Conservation (phyloP, 2,329 filamentous ascomycete species). For the Xylariaceae sp. region DNA sequence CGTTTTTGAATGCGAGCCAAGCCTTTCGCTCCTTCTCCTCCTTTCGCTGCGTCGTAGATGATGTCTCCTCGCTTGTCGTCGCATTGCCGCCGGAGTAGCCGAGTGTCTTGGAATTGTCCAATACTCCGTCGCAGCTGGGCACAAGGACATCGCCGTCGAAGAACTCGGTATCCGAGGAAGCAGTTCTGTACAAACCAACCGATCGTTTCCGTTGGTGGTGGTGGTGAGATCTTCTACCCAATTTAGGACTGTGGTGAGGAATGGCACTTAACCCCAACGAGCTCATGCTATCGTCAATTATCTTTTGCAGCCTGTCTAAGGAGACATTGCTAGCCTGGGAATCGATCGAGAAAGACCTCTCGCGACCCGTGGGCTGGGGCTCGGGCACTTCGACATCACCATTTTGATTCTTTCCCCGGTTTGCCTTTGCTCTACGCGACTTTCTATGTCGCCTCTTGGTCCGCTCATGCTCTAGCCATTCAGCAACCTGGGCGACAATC, state of each 20-base stretch:
- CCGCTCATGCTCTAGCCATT: slow-evolving; percentile 81
- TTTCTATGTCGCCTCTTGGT: slow-evolving; percentile 56
- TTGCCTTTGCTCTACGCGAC: slow-evolving; percentile 38
- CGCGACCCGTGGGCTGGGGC: slow-evolving; percentile 9
- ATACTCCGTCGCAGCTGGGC: slow-evolving; percentile 73
- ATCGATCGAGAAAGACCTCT: slow-evolving; percentile 49
- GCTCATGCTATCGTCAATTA: slow-evolving; percentile 63
- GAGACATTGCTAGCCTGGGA: slow-evolving; percentile 67
- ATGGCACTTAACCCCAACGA: slow-evolving; percentile 44
- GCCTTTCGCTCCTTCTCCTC: slow-evolving; percentile 65
- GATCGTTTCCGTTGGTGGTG: slow-evolving; percentile 29
- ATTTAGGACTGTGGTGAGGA: slow-evolving; percentile 39
- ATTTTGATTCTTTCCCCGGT: slow-evolving; percentile 36
- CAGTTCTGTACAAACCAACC: slow-evolving; percentile 40
- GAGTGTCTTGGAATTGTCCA: slow-evolving; percentile 88
- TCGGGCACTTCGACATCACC: slow-evolving; percentile 15
- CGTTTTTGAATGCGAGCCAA: slow-evolving; percentile 85
- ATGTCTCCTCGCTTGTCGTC: slow-evolving; percentile 36
- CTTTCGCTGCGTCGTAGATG: slow-evolving; percentile 38
- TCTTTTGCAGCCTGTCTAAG: slow-evolving; percentile 74
- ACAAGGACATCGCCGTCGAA: slow-evolving; percentile 76
- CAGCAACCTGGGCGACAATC: slow-evolving; percentile 67
- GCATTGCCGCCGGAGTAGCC: slow-evolving; percentile 59
- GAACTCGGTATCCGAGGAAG: slow-evolving; percentile 81
- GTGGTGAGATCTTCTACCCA: slow-evolving; percentile 39